phyloP scores from a whole-genome alignment of 805 yeast genomes.

The Candida awuae region DNA sequence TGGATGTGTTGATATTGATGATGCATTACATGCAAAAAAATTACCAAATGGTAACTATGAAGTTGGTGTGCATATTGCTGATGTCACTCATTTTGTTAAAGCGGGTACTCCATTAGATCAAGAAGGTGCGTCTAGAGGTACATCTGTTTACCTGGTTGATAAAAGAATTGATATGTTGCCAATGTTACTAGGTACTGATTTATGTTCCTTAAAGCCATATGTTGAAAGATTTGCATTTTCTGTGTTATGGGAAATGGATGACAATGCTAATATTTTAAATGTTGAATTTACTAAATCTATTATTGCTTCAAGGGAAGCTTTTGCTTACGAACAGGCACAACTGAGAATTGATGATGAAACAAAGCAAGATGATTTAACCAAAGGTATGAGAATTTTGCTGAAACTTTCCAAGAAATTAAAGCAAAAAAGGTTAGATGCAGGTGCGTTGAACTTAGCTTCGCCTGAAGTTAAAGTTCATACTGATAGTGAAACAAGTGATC shows the following conservation, averaged over 20 bases:
- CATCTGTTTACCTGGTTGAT: slow-evolving; percentile 94
- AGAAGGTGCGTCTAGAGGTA: slow-evolving; percentile 96
- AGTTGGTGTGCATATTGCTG: slow-evolving; percentile 99
- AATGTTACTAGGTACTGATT: slow-evolving; percentile 84
- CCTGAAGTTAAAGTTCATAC: slow-evolving; percentile 97
- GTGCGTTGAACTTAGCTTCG: slow-evolving; percentile 93
- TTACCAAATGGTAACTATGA: slow-evolving; percentile 92
- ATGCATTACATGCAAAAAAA: slow-evolving; percentile 82
- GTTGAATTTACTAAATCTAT: slow-evolving; percentile 80
- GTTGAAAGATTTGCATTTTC: slow-evolving; percentile 96
- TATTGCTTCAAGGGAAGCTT: slow-evolving; percentile 86
- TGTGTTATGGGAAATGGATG: slow-evolving; percentile 90
- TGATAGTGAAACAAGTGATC: slow-evolving; percentile 96
- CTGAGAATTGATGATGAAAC: slow-evolving; percentile 72
- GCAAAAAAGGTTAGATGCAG: slow-evolving; percentile 82
- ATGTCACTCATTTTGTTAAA: slow-evolving; percentile 94
- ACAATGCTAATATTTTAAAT: slow-evolving; percentile 73
- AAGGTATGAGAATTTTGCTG: slow-evolving; percentile 79
- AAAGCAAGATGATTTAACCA: slow-evolving; percentile 75
- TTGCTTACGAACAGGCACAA: slow-evolving; percentile 92
- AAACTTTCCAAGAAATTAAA: slow-evolving; percentile 75
- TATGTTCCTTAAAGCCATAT: slow-evolving; percentile 90
- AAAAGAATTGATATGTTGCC: slow-evolving; percentile 99
- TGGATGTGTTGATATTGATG: slow-evolving; percentile 96
- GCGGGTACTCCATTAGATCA: slow-evolving; percentile 85